These are phyloP conservation scores for Microdochium bolleyi DNA, from an alignment of 2,329 filamentous ascomycete genomes.

Conservation along the genomic window DNA sequence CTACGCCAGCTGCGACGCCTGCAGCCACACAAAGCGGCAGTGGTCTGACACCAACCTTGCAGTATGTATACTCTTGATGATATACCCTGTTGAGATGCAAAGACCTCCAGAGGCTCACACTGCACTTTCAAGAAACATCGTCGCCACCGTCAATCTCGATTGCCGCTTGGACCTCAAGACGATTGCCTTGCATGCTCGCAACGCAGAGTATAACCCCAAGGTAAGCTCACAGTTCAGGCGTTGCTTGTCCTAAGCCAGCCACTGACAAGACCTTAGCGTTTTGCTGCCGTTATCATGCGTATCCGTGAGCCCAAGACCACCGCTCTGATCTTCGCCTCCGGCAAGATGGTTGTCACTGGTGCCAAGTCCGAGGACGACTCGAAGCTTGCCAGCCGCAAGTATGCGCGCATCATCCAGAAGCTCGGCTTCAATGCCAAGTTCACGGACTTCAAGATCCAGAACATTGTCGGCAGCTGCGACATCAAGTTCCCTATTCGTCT, in stretches of 20 bases:
- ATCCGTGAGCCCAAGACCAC: conserved; percentile 99
- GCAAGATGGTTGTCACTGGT: conserved; percentile 99
- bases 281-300: conserved; percentile 98
- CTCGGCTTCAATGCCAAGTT: conserved; percentile 99
- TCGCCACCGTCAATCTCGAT: conserved; percentile 96
- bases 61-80: conserved; percentile 68
- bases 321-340: conserved; percentile 92
- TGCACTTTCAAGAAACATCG: conserved; percentile 75
- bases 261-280: conserved; percentile 58
- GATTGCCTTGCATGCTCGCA: conserved; percentile 94
- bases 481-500: conserved; percentile 99
- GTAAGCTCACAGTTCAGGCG: conserved; percentile 44
- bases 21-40: conserved; percentile 74
- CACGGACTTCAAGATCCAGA: conserved; percentile 99
- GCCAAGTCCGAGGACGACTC: conserved; percentile 97
- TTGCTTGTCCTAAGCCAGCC: conserved; percentile 12
- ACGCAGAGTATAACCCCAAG: conserved; percentile 98
- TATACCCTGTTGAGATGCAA: conserved; percentile 23
- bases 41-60: conserved; percentile 86
- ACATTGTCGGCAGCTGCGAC: conserved; percentile 97
- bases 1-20: conserved; percentile 87
- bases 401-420: conserved; percentile 98
- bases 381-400: conserved; percentile 94
- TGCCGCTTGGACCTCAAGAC: conserved; percentile 98
- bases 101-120: conserved; percentile 42